phyloP scores from a whole-genome alignment of 2,329 filamentous ascomycete species.

The Penicillium sp. region DNA sequence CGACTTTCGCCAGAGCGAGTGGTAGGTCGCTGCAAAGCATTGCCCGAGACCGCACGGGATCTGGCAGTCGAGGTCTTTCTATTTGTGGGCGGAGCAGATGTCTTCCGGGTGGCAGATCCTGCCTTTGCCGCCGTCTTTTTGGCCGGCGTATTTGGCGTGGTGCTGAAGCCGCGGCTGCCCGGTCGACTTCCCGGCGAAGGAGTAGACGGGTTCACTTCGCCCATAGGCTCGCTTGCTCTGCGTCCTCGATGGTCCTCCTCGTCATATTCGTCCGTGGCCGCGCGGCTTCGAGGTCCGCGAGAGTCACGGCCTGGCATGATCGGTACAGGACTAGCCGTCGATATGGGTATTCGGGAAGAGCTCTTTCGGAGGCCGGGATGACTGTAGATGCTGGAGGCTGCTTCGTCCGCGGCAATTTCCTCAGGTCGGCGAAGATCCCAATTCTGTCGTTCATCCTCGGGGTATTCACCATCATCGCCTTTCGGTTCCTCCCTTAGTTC shows the following conservation, averaged over 20 bases:
- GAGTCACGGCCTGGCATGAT: conserved; percentile 73
- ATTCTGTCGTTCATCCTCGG: conserved; percentile 47
- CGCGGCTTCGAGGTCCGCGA: conserved; percentile 60
- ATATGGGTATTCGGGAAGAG: conserved; percentile 80
- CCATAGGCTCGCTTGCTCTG: conserved; percentile 60
- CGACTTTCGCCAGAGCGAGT: conserved; percentile 60
- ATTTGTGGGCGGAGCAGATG: conserved; percentile 37
- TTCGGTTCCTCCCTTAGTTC: conserved; percentile 37
- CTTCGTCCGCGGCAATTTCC: conserved; percentile 63
- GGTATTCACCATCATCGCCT: conserved; percentile 40
- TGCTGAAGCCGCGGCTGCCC: conserved; percentile 30
- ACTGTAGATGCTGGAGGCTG: conserved; percentile 50
- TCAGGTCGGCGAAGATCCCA: conserved; percentile 77
- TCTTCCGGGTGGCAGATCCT: conserved; percentile 36
- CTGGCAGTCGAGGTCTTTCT: conserved; percentile 41
- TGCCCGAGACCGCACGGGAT: conserved; percentile 34
- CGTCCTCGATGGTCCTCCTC: conserved; percentile 57
- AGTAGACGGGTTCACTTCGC: conserved; percentile 26
- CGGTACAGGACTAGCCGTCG: conserved; percentile 74
- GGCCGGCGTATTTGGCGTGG: conserved; percentile 27
- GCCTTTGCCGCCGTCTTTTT: conserved; percentile 33
- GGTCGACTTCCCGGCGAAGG: conserved; percentile 32
- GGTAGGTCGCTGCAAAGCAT: conserved; percentile 54
- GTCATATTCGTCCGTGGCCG: conserved; percentile 59
- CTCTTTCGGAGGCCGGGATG: conserved; percentile 57